Evolutionary conservation across 2,329 filamentous ascomycete species (phyloP).

Genomic region (Diaporthe humulicola): DNA sequence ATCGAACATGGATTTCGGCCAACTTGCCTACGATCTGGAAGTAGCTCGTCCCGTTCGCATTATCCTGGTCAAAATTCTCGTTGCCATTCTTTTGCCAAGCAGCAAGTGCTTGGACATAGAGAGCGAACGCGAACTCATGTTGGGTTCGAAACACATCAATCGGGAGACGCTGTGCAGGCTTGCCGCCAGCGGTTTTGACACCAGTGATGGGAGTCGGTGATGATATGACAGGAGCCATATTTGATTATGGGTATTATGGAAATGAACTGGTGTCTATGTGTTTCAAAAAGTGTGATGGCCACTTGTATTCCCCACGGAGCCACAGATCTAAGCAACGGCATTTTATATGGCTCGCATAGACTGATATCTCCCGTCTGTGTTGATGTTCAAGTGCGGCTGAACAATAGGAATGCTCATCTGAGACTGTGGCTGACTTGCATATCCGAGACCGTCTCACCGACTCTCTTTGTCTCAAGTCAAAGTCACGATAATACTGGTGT

Average conservation of each 20-base stretch:
- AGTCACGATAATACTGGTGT: not conserved
- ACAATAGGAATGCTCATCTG: not conserved
- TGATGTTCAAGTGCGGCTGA: not conserved
- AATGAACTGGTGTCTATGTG: not conserved
- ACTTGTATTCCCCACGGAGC: too few species aligned
- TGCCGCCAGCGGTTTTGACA: not conserved
- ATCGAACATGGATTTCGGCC: rapidly evolving
- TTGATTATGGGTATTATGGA: not conserved
- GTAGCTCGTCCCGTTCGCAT: not conserved
- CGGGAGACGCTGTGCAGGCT: slow-evolving; percentile 1
- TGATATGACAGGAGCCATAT: slow-evolving; percentile 43
- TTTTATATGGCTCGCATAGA: not conserved
- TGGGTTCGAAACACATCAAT: slow-evolving; percentile 22
- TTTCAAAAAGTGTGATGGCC: not conserved
- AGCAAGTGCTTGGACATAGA: slow-evolving; percentile 29
- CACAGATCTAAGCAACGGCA: not conserved
- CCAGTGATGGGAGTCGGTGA: slow-evolving; percentile 5
- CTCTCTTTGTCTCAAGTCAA: not conserved
- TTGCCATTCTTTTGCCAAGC: slow-evolving; percentile 22
- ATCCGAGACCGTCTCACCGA: not conserved
- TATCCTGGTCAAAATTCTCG: slow-evolving; percentile 19
- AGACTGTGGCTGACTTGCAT: not conserved
- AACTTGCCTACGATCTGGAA: slow-evolving; percentile 2
- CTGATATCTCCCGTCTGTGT: not conserved
- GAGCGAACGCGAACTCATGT: slow-evolving; percentile 22